Base-by-base conservation (phyloP, 2,329 filamentous ascomycete genomes). In the Blastomyces emzantsi region DNA sequence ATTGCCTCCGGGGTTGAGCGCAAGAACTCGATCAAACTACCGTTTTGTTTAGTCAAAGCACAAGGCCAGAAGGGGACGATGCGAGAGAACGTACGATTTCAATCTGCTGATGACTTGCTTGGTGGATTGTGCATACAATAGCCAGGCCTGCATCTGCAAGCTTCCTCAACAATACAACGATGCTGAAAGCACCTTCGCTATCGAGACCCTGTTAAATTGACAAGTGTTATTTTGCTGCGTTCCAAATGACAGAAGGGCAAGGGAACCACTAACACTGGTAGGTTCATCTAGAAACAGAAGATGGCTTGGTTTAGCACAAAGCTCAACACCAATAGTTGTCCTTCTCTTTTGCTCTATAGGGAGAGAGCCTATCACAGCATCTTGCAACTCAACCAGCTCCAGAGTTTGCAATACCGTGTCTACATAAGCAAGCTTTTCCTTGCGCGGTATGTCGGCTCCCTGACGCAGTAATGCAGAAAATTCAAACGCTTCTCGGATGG, bases 41-140 rank as follows among this genome's bases (percentile, higher is more conserved):
- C 66, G 84, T 28, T 1, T 15, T 43, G 45, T 71, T 61, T 71
- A 63, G 41, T 25, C 2, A 41, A 41, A 17, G 36, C 3, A 39
- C 41, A 15, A 57, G 55, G 11, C 1, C 17, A n/a, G 25, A 17
- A 8, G 1, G 41, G 19, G 1, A 6, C 15, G 17, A 8, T 9
- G 56, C 28, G 8, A 6, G 4, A 43, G 3, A 17, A 47, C 65
- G 60, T 65, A 72, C 71, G 65, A 72, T 64, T 64, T 74, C 81
- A 60, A 88, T 85, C 3, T 88, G 78, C 30, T 86, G 78, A 5
- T 84, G 84, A 28, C 82, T 86, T 2, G 86, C 86, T 67, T 89
- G 86, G 68, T 89, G 86, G 61, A 89, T 88, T 0, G 86, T 89
- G 72, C 86, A 88, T 54, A 89, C 77, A 64, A 89, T 86, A 1